Conservation (phyloP, 228 moss, liverwort and hornwort species). For the Sphagnum magellanicum region DNA sequence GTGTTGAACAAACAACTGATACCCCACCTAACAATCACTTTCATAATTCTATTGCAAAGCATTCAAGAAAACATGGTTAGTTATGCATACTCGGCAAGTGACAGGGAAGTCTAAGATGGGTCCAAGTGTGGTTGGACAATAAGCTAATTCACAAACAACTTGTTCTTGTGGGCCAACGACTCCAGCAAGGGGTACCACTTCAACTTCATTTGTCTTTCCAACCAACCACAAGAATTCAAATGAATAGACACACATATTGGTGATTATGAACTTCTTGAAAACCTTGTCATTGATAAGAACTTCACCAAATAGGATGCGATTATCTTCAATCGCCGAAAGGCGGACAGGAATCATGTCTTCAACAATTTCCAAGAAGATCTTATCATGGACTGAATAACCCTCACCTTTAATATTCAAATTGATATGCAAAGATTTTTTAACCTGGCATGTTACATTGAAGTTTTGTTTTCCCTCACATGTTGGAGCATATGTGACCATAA, state of each 20-base stretch:
- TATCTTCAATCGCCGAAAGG: constrained; percentile 39
- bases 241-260: constrained; percentile 54
- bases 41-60: too few relatives aligned
- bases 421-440: constrained; percentile 52
- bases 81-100: constrained; percentile 52
- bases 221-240: constrained; percentile 84
- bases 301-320: constrained; percentile 56
- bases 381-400: constrained; percentile 67
- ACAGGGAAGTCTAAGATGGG: constrained; percentile 40
- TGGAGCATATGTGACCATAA: constrained; percentile 58
- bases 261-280: constrained; percentile 62
- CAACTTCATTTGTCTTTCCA: constrained; percentile 55
- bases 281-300: constrained; percentile 68
- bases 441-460: constrained; percentile 62
- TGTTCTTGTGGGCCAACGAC: constrained; percentile 61
- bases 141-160: constrained; percentile 60
- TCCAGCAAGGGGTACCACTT: constrained; percentile 58
- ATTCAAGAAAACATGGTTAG: too few relatives aligned
- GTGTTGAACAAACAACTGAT: too few relatives aligned
- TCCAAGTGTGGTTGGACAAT: constrained; percentile 46
- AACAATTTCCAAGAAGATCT: constrained; percentile 65
- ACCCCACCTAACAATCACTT: too few relatives aligned
- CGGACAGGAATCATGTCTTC: constrained; percentile 50
- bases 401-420: constrained; percentile 78
- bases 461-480: constrained; percentile 78